Conservation (phyloP, 495 filamentous ascomycete genomes). For the Tuber magnatum region DNA sequence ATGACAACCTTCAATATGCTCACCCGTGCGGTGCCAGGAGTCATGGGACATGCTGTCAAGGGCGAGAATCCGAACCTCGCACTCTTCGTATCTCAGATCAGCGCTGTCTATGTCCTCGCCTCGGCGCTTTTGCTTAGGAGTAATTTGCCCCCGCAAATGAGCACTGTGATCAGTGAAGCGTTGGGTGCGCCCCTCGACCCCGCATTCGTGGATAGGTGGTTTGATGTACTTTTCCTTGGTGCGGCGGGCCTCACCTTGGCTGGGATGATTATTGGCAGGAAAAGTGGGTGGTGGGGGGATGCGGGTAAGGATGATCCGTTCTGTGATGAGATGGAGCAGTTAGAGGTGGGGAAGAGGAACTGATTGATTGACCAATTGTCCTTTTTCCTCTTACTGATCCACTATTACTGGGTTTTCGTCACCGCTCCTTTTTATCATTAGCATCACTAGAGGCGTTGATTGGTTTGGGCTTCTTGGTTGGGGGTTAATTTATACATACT, state of each 20-base stretch:
- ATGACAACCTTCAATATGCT: conserved; percentile 70
- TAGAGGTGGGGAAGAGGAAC: conserved; percentile 59
- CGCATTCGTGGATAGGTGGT: conserved; percentile 74
- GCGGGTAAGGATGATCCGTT: conserved; percentile 51
- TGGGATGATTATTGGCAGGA: conserved; percentile 62
- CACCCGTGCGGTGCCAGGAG: conserved; percentile 58
- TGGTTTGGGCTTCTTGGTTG: background rate
- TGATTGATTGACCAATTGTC: conserved; percentile 2
- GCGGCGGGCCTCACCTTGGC: conserved; percentile 55
- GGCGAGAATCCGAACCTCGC: conserved; percentile 59
- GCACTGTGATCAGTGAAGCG: conserved; percentile 63
- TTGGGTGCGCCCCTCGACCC: conserved; percentile 60
- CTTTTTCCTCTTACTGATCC: background rate
- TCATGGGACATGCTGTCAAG: conserved; percentile 53
- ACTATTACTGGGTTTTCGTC: background rate
- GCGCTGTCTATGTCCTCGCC: conserved; percentile 70
- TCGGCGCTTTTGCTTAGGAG: conserved; percentile 64
- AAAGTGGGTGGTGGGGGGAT: conserved; percentile 47
- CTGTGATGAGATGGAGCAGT: conserved; percentile 53
- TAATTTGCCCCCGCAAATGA: conserved; percentile 64
- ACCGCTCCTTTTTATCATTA: background rate
- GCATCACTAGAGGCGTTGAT: background rate
- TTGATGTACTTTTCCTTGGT: conserved; percentile 70
- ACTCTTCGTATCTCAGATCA: conserved; percentile 65
- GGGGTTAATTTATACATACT: background rate